phyloP scores from a whole-genome alignment of 495 filamentous ascomycete species.

The Hyaloscypha finlandica region DNA sequence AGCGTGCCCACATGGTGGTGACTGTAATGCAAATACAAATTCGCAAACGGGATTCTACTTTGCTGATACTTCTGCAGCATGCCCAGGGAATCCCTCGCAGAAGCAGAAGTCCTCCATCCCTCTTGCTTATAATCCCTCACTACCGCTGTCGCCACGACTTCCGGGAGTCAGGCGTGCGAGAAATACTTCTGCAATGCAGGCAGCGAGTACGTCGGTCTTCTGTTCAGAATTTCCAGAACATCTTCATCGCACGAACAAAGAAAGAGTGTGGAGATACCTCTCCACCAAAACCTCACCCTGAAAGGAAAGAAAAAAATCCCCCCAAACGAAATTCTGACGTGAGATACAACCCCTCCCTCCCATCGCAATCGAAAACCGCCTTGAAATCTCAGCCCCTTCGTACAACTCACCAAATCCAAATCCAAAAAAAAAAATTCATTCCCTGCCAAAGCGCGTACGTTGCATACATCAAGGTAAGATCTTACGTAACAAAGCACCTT shows the following conservation, averaged over 20 bases:
- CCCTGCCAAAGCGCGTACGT: no score
- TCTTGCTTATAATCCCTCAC: background rate
- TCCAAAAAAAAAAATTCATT: no score
- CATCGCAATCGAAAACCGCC: no score
- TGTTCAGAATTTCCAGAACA: background rate
- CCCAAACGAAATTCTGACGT: no score
- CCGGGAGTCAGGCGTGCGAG: constrained; percentile 11
- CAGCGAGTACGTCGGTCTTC: constrained; percentile 12
- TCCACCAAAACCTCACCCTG: background rate
- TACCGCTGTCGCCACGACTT: background rate
- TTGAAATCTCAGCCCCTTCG: no score
- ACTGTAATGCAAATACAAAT: constrained; percentile 47
- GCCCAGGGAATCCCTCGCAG: background rate
- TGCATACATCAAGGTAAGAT: no score
- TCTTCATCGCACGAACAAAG: background rate
- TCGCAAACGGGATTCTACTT: constrained; percentile 69
- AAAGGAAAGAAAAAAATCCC: no score
- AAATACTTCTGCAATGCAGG: constrained; percentile 13
- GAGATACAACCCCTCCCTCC: no score
- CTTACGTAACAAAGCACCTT: no score
- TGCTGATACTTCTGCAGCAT: constrained; percentile 51
- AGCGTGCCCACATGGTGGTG: constrained; percentile 50
- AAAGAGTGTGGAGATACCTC: background rate
- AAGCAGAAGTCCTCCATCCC: background rate
- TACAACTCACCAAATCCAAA: no score